phyloP scores from a whole-genome alignment of 305 asterid species.

The Rubia occidens region DNA sequence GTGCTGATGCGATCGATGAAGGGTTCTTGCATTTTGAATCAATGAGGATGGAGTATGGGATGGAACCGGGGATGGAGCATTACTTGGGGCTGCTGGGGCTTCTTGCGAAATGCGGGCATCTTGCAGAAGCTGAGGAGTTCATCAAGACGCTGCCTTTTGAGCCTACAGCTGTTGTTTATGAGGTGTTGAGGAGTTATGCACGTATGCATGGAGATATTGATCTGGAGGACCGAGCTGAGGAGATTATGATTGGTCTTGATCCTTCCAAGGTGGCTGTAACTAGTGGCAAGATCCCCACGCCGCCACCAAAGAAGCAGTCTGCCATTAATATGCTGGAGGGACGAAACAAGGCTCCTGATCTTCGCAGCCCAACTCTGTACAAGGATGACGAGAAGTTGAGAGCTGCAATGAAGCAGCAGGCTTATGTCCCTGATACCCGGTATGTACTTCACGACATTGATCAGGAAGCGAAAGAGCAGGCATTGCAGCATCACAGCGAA shows the following conservation, averaged over 20 bases:
- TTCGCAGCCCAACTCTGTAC: constrained; percentile 55
- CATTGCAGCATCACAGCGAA: constrained; percentile 80
- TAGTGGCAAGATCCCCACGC: constrained; percentile 59
- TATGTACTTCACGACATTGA: constrained; percentile 92
- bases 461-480: constrained; percentile 96
- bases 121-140: constrained; percentile 64
- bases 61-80: constrained; percentile 62
- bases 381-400: constrained; percentile 81
- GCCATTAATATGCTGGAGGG: constrained; percentile 69
- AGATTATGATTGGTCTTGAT: constrained; percentile 55
- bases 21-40: constrained; percentile 75
- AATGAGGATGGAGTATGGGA: constrained; percentile 56
- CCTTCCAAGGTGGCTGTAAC: constrained; percentile 45
- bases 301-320: constrained; percentile 65
- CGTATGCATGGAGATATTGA: constrained; percentile 87
- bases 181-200: constrained; percentile 79
- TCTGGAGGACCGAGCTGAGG: constrained; percentile 86
- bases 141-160: constrained; percentile 69
- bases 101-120: constrained; percentile 73
- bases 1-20: constrained; percentile 81
- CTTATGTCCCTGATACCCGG: constrained; percentile 78
- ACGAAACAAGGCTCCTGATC: constrained; percentile 56
- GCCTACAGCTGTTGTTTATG: constrained; percentile 65
- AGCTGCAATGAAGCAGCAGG: constrained; percentile 77
- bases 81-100: constrained; percentile 70